phyloP scores from a whole-genome alignment of 768 basidiomycete species.

The Phlegmacium glaucopus region DNA sequence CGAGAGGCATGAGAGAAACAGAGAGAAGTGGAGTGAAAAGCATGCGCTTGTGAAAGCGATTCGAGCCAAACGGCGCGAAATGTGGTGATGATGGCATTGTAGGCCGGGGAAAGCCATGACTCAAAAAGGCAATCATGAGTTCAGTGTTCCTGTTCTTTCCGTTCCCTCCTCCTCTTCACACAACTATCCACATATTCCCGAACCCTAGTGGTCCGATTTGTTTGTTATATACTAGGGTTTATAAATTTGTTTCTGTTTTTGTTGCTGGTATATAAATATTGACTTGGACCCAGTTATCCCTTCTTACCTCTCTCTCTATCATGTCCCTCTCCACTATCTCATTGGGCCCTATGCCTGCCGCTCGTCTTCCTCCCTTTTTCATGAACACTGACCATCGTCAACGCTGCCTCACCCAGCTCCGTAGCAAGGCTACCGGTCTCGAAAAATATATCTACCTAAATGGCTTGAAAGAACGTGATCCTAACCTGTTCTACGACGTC shows the following conservation, averaged over 20 bases:
- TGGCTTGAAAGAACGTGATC: constrained; percentile 58
- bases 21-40: constrained; percentile 69
- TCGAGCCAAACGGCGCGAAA: constrained; percentile 59
- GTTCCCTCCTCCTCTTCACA: constrained; percentile 17
- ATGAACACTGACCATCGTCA: constrained; percentile 48
- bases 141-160: constrained; percentile 26
- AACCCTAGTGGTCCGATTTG: constrained; percentile 8
- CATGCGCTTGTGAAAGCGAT: constrained; percentile 62
- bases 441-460: constrained; percentile 74
- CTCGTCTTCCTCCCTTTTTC: constrained; percentile 47
- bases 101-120: constrained; percentile 32
- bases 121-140: constrained; percentile 24
- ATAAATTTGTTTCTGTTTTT: constrained; percentile 14
- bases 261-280: constrained; percentile 25
- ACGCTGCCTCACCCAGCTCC: constrained; percentile 54
- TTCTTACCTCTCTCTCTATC: constrained; percentile 11
- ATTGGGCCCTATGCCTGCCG: constrained; percentile 7
- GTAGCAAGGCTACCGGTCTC: constrained; percentile 51
- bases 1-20: constrained; percentile 39
- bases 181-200: constrained; percentile 20
- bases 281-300: constrained; percentile 9
- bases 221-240: constrained; percentile 9
- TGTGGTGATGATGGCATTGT: constrained; percentile 79
- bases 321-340: constrained; percentile 18
- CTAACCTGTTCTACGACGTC: constrained; percentile 64